Conservation (phyloP, 495 filamentous ascomycete genomes). For the Penicillium maclennaniae region DNA sequence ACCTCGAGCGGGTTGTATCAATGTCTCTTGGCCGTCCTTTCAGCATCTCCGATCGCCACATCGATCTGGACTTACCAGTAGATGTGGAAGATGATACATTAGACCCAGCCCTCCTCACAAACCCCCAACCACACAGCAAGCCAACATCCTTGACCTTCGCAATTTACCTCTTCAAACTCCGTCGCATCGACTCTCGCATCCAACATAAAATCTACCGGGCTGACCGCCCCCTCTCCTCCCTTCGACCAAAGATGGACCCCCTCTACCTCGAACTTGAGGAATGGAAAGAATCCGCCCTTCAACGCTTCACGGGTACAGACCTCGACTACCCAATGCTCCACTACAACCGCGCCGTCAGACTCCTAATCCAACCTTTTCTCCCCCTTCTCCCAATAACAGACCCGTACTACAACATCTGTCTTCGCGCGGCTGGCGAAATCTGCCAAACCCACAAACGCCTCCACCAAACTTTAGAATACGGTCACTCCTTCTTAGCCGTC, state of each 20-base stretch:
- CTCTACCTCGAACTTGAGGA: conserved; percentile 49
- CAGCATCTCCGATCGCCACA: conserved; percentile 51
- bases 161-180: conserved; percentile 49
- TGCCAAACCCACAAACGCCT: conserved; percentile 53
- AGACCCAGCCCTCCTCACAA: conserved; percentile 39
- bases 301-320: conserved; percentile 36
- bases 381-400: conserved; percentile 46
- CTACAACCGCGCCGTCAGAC: conserved; percentile 48
- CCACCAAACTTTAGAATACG: conserved; percentile 50
- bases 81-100: conserved; percentile 46
- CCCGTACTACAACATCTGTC: conserved; percentile 49
- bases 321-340: conserved; percentile 51
- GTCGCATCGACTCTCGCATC: conserved; percentile 50
- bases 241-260: conserved; percentile 47
- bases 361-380: conserved; percentile 51
- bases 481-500: conserved; percentile 52
- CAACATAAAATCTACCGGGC: conserved; percentile 54
- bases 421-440: conserved; percentile 48
- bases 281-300: conserved; percentile 45
- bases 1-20: conserved; percentile 47
- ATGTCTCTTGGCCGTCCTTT: conserved; percentile 50
- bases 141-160: conserved; percentile 45
- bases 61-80: conserved; percentile 47
- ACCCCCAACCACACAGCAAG: conserved; percentile 28
- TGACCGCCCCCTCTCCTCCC: conserved; percentile 42